phyloP scores from a whole-genome alignment of 2,329 filamentous ascomycete genomes.

The Arthrinium puccinioides region DNA sequence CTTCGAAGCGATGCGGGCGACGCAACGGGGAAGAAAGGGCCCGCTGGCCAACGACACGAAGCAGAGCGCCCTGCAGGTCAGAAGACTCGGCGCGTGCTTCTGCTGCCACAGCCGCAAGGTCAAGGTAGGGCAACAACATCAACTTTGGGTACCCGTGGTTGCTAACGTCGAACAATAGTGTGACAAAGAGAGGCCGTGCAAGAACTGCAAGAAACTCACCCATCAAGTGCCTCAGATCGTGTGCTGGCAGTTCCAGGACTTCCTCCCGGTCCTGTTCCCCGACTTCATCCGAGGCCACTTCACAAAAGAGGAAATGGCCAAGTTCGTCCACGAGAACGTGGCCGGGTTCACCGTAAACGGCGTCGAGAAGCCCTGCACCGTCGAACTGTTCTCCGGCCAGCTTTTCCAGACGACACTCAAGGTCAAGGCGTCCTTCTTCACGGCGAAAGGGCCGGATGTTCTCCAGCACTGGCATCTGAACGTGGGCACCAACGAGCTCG shows the following conservation, averaged over 20 bases:
- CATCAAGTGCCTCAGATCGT: constrained; percentile 43
- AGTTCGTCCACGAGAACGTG: constrained; percentile 43
- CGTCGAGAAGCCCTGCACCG: constrained; percentile 30
- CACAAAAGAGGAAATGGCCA: constrained; percentile 38
- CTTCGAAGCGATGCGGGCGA: constrained; percentile 44
- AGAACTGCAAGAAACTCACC: constrained; percentile 47
- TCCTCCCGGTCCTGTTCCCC: constrained; percentile 44
- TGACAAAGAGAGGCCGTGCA: constrained; percentile 47
- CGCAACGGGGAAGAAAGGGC: constrained; percentile 49
- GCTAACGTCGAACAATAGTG: constrained; percentile 24
- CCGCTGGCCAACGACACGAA: constrained; percentile 47
- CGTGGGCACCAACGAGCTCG: constrained; percentile 26
- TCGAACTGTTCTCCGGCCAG: constrained; percentile 42
- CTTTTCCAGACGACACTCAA: constrained; percentile 36
- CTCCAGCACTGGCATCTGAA: constrained; percentile 44
- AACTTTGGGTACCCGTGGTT: too few relatives aligned
- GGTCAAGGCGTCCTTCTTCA: constrained; percentile 46
- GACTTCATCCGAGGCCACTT: constrained; percentile 44
- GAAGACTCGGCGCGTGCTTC: constrained; percentile 49
- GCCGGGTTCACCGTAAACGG: constrained; percentile 33
- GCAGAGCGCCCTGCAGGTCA: constrained; percentile 46
- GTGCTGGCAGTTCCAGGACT: constrained; percentile 54
- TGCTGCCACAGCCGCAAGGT: constrained; percentile 54
- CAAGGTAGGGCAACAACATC: constrained; percentile 20
- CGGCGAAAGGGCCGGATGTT: constrained; percentile 37